Evolutionary conservation across 306 rosid species (phyloP).

Genomic region (Pterocarpus macrocarpus): DNA sequence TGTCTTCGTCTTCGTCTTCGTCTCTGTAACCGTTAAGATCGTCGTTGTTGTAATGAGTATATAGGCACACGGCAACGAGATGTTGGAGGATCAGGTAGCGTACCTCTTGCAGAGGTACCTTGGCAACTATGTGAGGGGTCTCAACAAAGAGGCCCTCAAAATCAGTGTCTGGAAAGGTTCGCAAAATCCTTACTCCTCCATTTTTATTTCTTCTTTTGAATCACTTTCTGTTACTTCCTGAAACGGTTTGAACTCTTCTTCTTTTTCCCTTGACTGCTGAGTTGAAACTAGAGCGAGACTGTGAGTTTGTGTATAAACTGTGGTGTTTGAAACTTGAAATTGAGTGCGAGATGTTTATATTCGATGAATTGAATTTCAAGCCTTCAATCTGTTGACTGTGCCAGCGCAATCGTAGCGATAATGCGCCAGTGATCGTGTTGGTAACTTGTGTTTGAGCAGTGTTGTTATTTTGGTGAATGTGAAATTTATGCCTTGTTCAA

Average conservation of each 20-base stretch:
- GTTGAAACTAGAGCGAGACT: slow-evolving; percentile 42
- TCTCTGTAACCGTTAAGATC: slow-evolving; percentile 41
- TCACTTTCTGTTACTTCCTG: neutral
- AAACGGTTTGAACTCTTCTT: neutral
- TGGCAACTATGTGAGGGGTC: slow-evolving; percentile 91
- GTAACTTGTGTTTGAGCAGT: neutral
- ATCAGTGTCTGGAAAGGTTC: slow-evolving; percentile 98
- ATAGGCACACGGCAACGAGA: slow-evolving; percentile 55
- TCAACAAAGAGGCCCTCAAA: slow-evolving; percentile 96
- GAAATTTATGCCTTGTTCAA: slow-evolving; percentile 21
- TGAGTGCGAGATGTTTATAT: slow-evolving; percentile 2
- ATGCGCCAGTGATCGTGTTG: slow-evolving; percentile 22
- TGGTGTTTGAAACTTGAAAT: slow-evolving; percentile 4
- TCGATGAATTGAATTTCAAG: slow-evolving; percentile 4
- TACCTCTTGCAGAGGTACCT: slow-evolving; percentile 94
- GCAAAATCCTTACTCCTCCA: neutral
- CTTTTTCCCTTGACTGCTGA: slow-evolving; percentile 33
- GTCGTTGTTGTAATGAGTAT: slow-evolving; percentile 21
- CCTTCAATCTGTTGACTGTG: slow-evolving; percentile 32
- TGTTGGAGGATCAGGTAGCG: slow-evolving; percentile 99
- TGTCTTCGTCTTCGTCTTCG: neutral
- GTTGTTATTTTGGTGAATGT: slow-evolving; percentile 17
- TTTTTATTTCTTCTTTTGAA: slow-evolving; percentile 25
- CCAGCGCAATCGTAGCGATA: neutral
- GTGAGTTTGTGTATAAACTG: slow-evolving; percentile 7